phyloP scores from a whole-genome alignment of 163 green algal genomes.

The Scenedesmus sp. region DNA sequence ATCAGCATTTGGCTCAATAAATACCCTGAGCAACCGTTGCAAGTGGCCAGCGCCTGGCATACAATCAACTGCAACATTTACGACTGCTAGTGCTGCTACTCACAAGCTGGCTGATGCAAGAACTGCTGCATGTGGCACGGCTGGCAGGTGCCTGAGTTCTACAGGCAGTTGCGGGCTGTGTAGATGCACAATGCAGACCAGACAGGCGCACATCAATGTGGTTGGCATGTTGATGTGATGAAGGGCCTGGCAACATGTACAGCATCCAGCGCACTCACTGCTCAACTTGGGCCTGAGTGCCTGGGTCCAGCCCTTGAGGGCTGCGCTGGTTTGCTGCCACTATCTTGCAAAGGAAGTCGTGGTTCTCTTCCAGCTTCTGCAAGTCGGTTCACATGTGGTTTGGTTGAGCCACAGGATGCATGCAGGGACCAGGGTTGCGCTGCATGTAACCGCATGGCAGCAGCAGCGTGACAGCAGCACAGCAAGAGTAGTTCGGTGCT shows the following conservation, averaged over 20 bases:
- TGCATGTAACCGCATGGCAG: neutral
- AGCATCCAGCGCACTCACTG: constrained; percentile 16
- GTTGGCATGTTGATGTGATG: neutral
- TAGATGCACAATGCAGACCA: too few relatives aligned
- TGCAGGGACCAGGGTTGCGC: neutral
- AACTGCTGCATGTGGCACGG: too few relatives aligned
- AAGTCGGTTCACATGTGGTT: neutral
- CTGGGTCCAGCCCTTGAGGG: neutral
- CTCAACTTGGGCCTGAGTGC: neutral
- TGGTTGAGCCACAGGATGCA: neutral
- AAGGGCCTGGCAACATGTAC: neutral
- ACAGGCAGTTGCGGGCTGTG: too few relatives aligned
- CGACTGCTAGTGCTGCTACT: too few relatives aligned
- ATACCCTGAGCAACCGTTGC: neutral
- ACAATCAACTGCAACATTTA: too few relatives aligned
- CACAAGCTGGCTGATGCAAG: too few relatives aligned
- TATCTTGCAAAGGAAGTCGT: constrained; percentile 22
- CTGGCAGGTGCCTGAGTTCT: too few relatives aligned
- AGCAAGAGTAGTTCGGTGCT: neutral
- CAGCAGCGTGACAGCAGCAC: neutral
- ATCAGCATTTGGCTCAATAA: neutral
- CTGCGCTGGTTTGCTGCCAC: constrained; percentile 17
- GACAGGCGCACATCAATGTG: neutral
- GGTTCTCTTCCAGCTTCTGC: constrained; percentile 47
- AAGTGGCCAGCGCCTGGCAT: too few relatives aligned